Percentiles rank a stretch among this genome's conserved stretches.
Conservation (phyloP, 2,329 filamentous ascomycete genomes). For the Aspergillus ustus region DNA sequence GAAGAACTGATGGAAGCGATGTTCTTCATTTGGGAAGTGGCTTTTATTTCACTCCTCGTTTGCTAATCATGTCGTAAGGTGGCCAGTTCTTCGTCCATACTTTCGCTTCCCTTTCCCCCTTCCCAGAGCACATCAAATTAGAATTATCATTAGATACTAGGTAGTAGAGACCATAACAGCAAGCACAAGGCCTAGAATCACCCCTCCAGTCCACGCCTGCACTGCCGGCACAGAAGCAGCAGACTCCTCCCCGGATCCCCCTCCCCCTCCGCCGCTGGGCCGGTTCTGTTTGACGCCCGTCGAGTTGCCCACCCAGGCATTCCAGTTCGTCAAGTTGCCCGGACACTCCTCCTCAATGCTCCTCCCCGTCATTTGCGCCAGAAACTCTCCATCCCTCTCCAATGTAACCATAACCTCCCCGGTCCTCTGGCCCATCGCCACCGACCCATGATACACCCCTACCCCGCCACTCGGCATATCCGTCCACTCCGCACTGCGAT, state of each 20-base stretch:
- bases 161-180: neutral
- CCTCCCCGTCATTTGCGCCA: constrained; percentile 30
- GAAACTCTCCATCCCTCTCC: constrained; percentile 23
- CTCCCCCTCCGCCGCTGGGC: neutral
- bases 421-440: constrained; percentile 27
- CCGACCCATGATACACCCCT: constrained; percentile 41
- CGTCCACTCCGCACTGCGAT: constrained; percentile 29
- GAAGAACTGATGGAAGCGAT: too few species aligned
- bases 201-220: neutral
- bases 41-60: too few species aligned
- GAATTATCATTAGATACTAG: neutral
- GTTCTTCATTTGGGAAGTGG: too few species aligned
- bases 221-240: neutral
- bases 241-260: neutral
- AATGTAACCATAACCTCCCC: constrained; percentile 35
- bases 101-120: too few species aligned
- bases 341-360: constrained; percentile 31
- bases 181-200: neutral
- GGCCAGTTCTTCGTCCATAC: too few species aligned
- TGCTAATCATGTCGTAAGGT: too few species aligned
- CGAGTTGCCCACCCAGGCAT: constrained; percentile 42
- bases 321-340: constrained; percentile 38
- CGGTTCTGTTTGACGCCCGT: constrained; percentile 10
- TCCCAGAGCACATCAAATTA: too few species aligned
- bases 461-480: constrained; percentile 32